These are phyloP conservation scores for Rhododendron mucronatum DNA, from an alignment of 148 eudicot genomes.

Conservation along the genomic window DNA sequence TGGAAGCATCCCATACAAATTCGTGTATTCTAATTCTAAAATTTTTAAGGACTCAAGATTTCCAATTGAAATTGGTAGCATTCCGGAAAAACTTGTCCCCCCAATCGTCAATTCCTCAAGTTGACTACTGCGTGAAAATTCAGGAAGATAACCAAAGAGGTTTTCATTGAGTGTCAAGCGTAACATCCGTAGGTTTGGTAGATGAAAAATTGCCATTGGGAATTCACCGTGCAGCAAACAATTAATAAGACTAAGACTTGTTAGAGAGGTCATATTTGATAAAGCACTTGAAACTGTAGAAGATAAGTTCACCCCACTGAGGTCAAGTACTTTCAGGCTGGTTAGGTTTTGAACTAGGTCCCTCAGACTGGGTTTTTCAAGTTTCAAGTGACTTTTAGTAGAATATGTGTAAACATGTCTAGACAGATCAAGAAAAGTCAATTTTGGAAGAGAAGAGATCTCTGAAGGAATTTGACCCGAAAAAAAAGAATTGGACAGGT, in stretches of 20 bases:
- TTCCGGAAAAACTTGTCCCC: no score
- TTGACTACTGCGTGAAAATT: no score
- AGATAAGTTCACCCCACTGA: constrained; percentile 16
- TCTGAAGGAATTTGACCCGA: background rate
- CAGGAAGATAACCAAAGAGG: no score
- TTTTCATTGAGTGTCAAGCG: background rate
- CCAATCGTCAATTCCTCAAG: no score
- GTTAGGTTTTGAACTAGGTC: no score
- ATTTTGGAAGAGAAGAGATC: background rate
- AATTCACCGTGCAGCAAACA: constrained; percentile 26
- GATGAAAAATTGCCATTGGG: constrained; percentile 17
- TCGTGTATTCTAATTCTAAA: no score
- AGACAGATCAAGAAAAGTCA: background rate
- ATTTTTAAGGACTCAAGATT: no score
- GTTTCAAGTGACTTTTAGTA: background rate
- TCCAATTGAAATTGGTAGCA: no score
- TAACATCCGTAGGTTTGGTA: constrained; percentile 23
- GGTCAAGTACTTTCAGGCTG: constrained; percentile 13
- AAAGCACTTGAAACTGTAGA: constrained; percentile 19
- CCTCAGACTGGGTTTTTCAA: constrained; percentile 14
- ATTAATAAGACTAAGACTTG: background rate
- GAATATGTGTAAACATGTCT: no score
- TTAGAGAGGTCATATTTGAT: constrained; percentile 17
- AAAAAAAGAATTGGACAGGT: background rate
- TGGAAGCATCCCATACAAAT: background rate